A percentile compares a stretch with the other conserved stretches of the same genome.
These are phyloP conservation scores for Cryptomeria japonica DNA, from an alignment of 75 land plant species.

Conservation along the genomic window DNA sequence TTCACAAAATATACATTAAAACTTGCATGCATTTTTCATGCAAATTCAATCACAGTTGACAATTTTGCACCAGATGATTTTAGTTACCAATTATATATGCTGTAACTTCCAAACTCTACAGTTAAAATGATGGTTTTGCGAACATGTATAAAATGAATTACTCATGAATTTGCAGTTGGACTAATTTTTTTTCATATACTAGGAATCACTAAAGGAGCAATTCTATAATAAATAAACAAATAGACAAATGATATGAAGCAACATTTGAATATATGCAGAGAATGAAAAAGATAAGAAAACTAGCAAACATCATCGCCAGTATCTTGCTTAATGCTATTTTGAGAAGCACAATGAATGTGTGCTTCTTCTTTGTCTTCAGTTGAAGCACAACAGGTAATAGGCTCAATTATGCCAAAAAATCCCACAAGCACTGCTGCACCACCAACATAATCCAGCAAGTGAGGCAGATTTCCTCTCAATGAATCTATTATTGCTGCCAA, in stretches of 20 bases:
- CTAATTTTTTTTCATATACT: neutral
- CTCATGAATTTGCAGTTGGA: neutral
- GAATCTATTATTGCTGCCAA: slow-evolving; percentile 87
- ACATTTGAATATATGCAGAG: neutral
- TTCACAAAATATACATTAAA: neutral
- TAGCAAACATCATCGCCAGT: slow-evolving; percentile 5
- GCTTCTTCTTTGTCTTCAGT: slow-evolving; percentile 3
- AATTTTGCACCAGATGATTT: neutral
- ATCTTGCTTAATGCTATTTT: slow-evolving; percentile 8
- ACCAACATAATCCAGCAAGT: slow-evolving; percentile 68
- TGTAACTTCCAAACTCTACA: neutral
- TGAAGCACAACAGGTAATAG: slow-evolving; percentile 33
- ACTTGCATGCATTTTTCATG: neutral
- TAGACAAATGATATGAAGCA: neutral
- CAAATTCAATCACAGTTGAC: neutral
- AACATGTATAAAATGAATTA: neutral
- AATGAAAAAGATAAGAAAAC: neutral
- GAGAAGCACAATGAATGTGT: neutral
- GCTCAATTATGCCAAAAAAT: slow-evolving; percentile 85
- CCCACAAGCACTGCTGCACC: slow-evolving; percentile 74
- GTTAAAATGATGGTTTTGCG: neutral
- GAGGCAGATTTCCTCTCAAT: slow-evolving; percentile 65
- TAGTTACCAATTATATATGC: neutral
- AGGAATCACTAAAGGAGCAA: neutral
- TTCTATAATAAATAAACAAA: neutral